Percentiles rank a stretch among this genome's conserved stretches.
These are phyloP conservation scores for Porpolomopsis calyptriformis DNA, from an alignment of 768 basidiomycete genomes.

Conservation along the genomic window DNA sequence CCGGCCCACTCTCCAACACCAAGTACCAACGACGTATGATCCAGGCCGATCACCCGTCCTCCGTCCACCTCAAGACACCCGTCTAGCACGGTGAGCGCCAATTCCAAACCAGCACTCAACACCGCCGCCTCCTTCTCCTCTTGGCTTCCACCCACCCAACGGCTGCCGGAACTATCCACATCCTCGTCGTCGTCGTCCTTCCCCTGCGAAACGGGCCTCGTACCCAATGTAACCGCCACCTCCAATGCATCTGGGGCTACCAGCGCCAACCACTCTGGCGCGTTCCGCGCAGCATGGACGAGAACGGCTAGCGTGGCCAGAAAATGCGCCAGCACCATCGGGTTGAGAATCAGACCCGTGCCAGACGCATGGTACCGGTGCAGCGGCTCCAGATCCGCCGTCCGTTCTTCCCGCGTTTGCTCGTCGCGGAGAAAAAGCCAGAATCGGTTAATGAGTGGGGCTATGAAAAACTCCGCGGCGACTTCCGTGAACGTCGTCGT, in stretches of 20 bases:
- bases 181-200: slow-evolving; percentile 25
- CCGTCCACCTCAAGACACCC: slow-evolving; percentile 65
- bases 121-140: slow-evolving; percentile 59
- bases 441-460: slow-evolving; percentile 87
- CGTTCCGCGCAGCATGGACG: slow-evolving; percentile 72
- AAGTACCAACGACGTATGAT: slow-evolving; percentile 61
- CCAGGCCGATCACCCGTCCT: slow-evolving; percentile 63
- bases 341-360: slow-evolving; percentile 72
- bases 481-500: slow-evolving; percentile 49
- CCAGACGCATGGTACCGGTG: slow-evolving; percentile 61
- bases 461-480: slow-evolving; percentile 81
- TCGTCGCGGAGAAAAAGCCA: slow-evolving; percentile 90
- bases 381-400: slow-evolving; percentile 42
- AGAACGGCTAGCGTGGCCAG: slow-evolving; percentile 69
- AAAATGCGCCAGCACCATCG: slow-evolving; percentile 66
- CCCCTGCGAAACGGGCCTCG: slow-evolving; percentile 44
- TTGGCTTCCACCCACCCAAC: slow-evolving; percentile 14
- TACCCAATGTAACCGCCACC: slow-evolving; percentile 71
- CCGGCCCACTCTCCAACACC: slow-evolving; percentile 76
- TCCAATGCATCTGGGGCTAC: slow-evolving; percentile 78
- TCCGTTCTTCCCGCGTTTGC: slow-evolving; percentile 63
- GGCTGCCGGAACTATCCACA: slow-evolving; percentile 8
- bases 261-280: slow-evolving; percentile 69
- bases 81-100: slow-evolving; percentile 68
- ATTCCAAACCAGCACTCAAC: slow-evolving; percentile 64